Evolutionary conservation across 805 yeast species (phyloP), one percentile per base, ranked within the genome.

Genomic region (Metschnikowia drakensbergensis): DNA sequence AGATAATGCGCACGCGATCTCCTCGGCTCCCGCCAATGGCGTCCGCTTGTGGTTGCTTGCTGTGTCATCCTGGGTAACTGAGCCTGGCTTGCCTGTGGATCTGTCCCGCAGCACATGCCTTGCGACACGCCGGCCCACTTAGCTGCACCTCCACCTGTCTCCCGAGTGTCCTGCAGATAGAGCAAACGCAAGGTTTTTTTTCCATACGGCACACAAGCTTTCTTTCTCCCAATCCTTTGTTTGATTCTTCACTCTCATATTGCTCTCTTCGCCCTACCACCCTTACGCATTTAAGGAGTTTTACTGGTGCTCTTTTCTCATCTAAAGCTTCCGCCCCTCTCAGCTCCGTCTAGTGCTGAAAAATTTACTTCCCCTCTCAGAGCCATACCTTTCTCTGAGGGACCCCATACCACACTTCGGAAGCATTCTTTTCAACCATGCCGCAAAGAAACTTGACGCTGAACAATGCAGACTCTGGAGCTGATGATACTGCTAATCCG

Each of bases 361-460:
- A 17, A 17, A 17, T 17, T 17, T 17, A 17, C 17, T 17, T 13
- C 13, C n/a, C 13, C 3, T 17, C 6, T 9, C 22, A 17, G 10
- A 6, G 25, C 22, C 17, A 27, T n/a, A 37, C 25, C 32, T 28
- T 10, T 28, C 4, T n/a, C 9, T 13, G 23, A 37, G 30, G 22
- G 30, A 8, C 30, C 9, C 22, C 25, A 25, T 7, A 26, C 13
- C 39, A 27, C 4, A 27, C 17, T 13, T 37, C 41, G 10, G 31
- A 22, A 22, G 5, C 37, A 7, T 17, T 17, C 34, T 26, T 32
- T 7, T n/a, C 45, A 17, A 45, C 55, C 50, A 61, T 60, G 63
- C 45, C 58, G 33, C 68, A 60, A 42, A 55, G 74, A 55, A 69
- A 68, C 52, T 58, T 69, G 46, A 69, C 74, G 3, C 59, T 50